These are phyloP conservation scores for Pyrus bretschneideri DNA, from an alignment of 306 rosid species.

Conservation along the genomic window DNA sequence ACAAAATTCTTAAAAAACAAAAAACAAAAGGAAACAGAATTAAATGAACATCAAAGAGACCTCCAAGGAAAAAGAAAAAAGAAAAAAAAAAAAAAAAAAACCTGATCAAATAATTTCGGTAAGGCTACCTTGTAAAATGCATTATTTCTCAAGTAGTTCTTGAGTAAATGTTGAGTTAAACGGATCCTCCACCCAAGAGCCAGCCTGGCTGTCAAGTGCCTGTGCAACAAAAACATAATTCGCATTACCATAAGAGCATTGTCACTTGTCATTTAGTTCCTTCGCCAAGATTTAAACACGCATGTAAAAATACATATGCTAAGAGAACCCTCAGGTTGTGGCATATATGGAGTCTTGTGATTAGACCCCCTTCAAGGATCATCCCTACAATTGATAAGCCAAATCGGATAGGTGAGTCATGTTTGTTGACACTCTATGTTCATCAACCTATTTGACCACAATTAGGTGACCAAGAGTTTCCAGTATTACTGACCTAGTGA, in stretches of 20 bases:
- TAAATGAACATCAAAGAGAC: not conserved
- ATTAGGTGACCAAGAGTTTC: not conserved
- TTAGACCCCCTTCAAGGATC: not conserved
- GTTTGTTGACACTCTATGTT: not conserved
- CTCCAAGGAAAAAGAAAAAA: not conserved
- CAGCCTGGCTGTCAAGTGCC: slow-evolving; percentile 82
- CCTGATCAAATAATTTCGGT: slow-evolving; percentile 8
- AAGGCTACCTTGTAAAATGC: slow-evolving; percentile 85
- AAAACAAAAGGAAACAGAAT: not conserved
- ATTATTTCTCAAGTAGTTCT: slow-evolving; percentile 75
- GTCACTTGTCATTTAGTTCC: not conserved
- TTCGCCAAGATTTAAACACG: not conserved
- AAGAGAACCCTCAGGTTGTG: not conserved
- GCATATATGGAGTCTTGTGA: not conserved
- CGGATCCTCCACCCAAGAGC: slow-evolving; percentile 99
- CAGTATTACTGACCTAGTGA: not conserved
- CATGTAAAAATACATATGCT: not conserved
- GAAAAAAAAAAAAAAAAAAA: not conserved
- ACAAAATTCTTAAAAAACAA: not conserved
- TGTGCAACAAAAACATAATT: slow-evolving; percentile 26
- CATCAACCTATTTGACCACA: not conserved
- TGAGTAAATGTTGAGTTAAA: slow-evolving; percentile 83
- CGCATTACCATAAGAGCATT: not conserved
- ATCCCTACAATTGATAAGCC: not conserved
- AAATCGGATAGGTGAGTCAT: not conserved